Percentiles rank a stretch among this genome's conserved stretches.
Evolutionary conservation across 257 asterid genomes (phyloP).

Genomic region (Mentha longifolia): DNA sequence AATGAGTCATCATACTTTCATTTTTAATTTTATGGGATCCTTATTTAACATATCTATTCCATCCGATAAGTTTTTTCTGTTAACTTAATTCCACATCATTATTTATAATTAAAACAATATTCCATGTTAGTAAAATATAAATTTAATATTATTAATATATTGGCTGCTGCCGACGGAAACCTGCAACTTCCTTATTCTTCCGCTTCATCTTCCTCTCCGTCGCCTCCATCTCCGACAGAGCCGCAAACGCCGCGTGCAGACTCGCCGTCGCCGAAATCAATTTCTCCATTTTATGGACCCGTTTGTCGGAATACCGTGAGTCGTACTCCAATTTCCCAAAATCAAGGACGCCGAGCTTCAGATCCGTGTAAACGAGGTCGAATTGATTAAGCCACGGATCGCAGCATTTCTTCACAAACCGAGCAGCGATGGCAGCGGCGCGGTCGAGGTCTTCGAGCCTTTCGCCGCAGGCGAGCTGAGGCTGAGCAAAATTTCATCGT

Average conservation of each 20-base stretch:
- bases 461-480: constrained; percentile 78
- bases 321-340: constrained; percentile 54
- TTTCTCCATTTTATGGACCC: constrained; percentile 64
- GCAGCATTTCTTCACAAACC: constrained; percentile 62
- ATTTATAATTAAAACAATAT: too few species aligned
- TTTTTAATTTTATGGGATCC: too few species aligned
- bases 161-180: too few species aligned
- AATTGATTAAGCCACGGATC: constrained; percentile 59
- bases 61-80: too few species aligned
- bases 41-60: too few species aligned
- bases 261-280: constrained; percentile 50
- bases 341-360: constrained; percentile 60
- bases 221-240: constrained; percentile 61
- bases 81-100: too few species aligned
- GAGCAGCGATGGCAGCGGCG: constrained; percentile 51
- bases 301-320: constrained; percentile 46
- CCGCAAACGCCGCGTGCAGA: too few species aligned
- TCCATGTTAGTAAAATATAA: too few species aligned
- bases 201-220: constrained; percentile 52
- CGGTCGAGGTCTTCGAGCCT: constrained; percentile 79
- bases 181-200: constrained; percentile 44
- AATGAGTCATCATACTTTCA: too few species aligned
- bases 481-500: constrained; percentile 56
- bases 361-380: constrained; percentile 56
- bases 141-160: too few species aligned